Conservation (phyloP, 352 stramenopile species). For the Blastocystis sp. region DNA sequence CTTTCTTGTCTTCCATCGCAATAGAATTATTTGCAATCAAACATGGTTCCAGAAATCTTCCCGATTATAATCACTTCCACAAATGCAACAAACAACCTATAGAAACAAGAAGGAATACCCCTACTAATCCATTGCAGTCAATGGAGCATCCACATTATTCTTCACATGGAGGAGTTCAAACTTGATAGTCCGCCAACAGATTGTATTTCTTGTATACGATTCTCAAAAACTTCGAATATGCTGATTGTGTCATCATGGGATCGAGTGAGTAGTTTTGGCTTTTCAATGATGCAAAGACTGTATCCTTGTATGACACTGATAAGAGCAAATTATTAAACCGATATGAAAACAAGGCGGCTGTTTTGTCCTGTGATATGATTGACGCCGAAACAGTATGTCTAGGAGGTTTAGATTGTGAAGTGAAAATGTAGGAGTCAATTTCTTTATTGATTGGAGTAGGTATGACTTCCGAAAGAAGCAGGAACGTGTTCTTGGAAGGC, state of each 20-base stretch:
- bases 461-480: conserved; percentile 60
- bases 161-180: conserved; percentile 45
- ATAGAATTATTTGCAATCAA: neutral
- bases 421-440: conserved; percentile 31
- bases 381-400: conserved; percentile 72
- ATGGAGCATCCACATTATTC: neutral
- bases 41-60: neutral
- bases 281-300: conserved; percentile 49
- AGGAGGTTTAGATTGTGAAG: conserved; percentile 72
- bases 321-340: conserved; percentile 52
- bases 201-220: conserved; percentile 75
- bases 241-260: conserved; percentile 77
- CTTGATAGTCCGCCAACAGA: conserved; percentile 71
- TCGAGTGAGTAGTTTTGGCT: conserved; percentile 29
- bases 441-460: neutral
- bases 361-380: conserved; percentile 73
- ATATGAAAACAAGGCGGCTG: conserved; percentile 64
- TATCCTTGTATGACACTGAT: conserved; percentile 60
- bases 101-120: neutral
- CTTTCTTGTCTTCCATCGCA: conserved; percentile 13
- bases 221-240: conserved; percentile 69
- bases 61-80: neutral
- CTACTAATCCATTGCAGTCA: neutral
- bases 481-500: conserved; percentile 42
- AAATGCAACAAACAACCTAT: neutral